Base-by-base conservation (phyloP, 1,139 yeast genomes). In the Blastobotrys aristatus region DNA sequence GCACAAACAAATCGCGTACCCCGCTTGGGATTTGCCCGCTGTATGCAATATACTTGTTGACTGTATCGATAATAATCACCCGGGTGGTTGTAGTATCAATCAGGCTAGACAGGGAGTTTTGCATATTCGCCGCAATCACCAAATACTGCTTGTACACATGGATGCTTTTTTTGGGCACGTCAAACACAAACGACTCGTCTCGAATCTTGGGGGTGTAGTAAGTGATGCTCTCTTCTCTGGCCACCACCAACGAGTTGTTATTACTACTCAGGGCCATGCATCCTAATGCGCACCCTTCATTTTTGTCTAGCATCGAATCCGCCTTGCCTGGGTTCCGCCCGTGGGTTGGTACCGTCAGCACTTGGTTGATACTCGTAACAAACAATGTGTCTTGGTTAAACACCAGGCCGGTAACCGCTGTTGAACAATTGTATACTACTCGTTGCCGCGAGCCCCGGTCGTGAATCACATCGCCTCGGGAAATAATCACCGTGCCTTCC, bases 391-490 rank as follows among this genome's bases (percentile, higher is more conserved):
- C 70, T 39, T 73, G 77, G 50, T 72, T 71, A 56, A 84, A 79
- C 32, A 76, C 73, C 1, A 92, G 67, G 0, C 89, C 86, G 0
- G 98, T 90, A 22, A 94, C 75, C 0, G 97, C 96, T 46, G 87
- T 94, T 2, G 54, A 21, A 2, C 64, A 60, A 24, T 70, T 67
- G 59, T 80, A 87, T 1, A 90, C 80, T 0, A 84, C 65, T 31
- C 97, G 70, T 60, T 90, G 97, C 54, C 92, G 78, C 3, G 96
- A 80, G 0, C 98, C 98, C 50, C 96, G 69, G 60, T 94, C 99
- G 56, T 92, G 78, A 2, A 86, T 59, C 40, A 94, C 67, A 63
- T 92, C 98, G 5, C 98, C 99, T 52, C 97, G 68, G 0, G 90
- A 78, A 3, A 90, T 69, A 5, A 90, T 71, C 2, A 90, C 92